A percentile compares a stretch with the other conserved stretches of the same genome.
Conservation (phyloP, 257 asterid species). For the Rehmannia glutinosa region DNA sequence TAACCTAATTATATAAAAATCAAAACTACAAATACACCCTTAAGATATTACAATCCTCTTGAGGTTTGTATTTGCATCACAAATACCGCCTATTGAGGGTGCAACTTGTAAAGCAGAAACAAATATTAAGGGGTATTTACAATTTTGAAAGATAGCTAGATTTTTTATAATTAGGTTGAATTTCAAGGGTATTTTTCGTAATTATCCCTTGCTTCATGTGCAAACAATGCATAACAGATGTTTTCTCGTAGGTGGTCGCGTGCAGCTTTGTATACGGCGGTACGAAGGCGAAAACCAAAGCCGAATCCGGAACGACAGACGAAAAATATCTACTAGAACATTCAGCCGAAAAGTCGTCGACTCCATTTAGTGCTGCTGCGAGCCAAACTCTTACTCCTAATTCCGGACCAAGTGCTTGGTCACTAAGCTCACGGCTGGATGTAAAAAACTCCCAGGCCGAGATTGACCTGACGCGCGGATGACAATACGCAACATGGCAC, state of each 20-base stretch:
- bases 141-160: no score
- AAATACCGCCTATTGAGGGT: no score
- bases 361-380: slow-evolving; percentile 25
- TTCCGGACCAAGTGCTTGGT: slow-evolving; percentile 44
- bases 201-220: no score
- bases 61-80: no score
- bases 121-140: no score
- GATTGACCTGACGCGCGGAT: slow-evolving; percentile 62
- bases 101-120: no score
- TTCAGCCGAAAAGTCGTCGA: slow-evolving; percentile 31
- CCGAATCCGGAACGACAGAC: slow-evolving; percentile 31
- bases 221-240: no score
- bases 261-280: slow-evolving; percentile 66
- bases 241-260: slow-evolving; percentile 58
- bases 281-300: slow-evolving; percentile 42
- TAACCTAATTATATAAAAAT: no score
- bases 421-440: slow-evolving; percentile 35
- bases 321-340: slow-evolving; percentile 19
- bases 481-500: slow-evolving; percentile 44
- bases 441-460: slow-evolving; percentile 42
- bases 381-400: slow-evolving; percentile 30
- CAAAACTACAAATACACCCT: no score
- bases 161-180: no score
- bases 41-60: no score
- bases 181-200: no score